phyloP scores from a whole-genome alignment of 1,139 yeast species.

The Saccharomyces hybrid region DNA sequence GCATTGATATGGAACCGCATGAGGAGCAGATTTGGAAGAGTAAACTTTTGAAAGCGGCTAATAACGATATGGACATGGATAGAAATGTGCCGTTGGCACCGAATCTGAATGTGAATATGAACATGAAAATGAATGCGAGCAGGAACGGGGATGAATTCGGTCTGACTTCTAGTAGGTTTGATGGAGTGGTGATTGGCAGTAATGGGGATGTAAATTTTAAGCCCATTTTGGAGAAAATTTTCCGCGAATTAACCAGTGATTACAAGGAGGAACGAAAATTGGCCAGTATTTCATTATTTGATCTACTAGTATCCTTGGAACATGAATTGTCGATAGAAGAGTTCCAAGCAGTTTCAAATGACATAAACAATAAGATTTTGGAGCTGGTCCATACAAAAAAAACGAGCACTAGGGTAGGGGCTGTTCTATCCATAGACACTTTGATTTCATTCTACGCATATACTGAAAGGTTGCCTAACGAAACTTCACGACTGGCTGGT shows the following conservation, averaged over 20 bases:
- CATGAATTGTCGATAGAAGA: conserved; percentile 74
- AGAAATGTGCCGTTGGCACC: background rate
- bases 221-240: conserved; percentile 5
- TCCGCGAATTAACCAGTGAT: conserved; percentile 26
- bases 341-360: conserved; percentile 71
- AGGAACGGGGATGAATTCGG: background rate
- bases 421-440: conserved; percentile 86
- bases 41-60: background rate
- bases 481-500: conserved; percentile 83
- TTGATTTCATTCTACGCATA: conserved; percentile 70
- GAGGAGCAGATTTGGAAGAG: background rate
- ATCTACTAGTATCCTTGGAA: conserved; percentile 60
- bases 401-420: conserved; percentile 70
- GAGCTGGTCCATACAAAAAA: conserved; percentile 75
- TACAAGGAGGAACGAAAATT: conserved; percentile 43
- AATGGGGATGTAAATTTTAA: background rate
- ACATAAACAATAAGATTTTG: conserved; percentile 78
- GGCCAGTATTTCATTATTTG: conserved; percentile 60
- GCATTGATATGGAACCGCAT: background rate
- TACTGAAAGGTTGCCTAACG: conserved; percentile 77
- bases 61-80: background rate
- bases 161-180: background rate
- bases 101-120: background rate
- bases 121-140: background rate
- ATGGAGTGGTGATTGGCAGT: background rate